These are phyloP conservation scores for Monoraphidium neglectum DNA, from an alignment of 139 green algal species.

Conservation along the genomic window DNA sequence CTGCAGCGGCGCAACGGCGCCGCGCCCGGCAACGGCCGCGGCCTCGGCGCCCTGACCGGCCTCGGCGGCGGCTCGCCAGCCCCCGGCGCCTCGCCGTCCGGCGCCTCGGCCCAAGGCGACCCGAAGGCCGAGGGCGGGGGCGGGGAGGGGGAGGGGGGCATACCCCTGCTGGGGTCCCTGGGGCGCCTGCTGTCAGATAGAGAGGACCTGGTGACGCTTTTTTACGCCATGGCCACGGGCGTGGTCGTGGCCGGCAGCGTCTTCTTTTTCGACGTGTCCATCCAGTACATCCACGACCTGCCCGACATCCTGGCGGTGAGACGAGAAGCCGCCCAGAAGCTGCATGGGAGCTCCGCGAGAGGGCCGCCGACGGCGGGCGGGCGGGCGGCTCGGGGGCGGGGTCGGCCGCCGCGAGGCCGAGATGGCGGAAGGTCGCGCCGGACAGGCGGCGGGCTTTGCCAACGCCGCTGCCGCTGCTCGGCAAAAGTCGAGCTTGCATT, in stretches of 20 bases:
- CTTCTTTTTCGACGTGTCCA: constrained; percentile 61
- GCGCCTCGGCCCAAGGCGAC: constrained; percentile 2
- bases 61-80: background rate
- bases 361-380: no score
- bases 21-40: background rate
- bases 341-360: no score
- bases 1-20: background rate
- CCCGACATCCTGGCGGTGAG: constrained; percentile 50
- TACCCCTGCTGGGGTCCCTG: background rate
- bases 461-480: no score
- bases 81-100: background rate
- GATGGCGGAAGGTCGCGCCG: no score
- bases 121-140: background rate
- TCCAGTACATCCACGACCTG: constrained; percentile 66
- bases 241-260: constrained; percentile 53
- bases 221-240: constrained; percentile 41
- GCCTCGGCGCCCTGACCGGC: background rate
- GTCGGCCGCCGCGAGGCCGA: no score
- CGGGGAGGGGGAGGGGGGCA: background rate
- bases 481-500: no score
- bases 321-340: no score
- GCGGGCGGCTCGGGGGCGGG: no score
- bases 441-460: no score
- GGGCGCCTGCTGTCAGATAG: background rate
- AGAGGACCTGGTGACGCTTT: constrained; percentile 44